phyloP scores from a whole-genome alignment of 352 stramenopile genomes.

The Pythium pyrilobum region DNA sequence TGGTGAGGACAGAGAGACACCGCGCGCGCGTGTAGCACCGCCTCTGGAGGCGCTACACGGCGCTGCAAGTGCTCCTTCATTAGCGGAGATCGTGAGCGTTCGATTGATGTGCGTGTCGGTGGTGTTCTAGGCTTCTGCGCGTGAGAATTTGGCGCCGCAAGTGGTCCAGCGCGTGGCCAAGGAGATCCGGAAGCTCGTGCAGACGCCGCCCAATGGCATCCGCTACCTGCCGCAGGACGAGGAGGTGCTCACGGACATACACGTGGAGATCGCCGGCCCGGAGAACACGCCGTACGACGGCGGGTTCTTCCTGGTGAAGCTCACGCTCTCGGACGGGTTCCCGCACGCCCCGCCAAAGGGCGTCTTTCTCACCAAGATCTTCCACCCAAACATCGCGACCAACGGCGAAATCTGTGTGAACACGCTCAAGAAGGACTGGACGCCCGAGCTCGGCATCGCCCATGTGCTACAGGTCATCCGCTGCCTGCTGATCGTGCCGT shows the following conservation, averaged over 20 bases:
- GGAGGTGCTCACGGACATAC: slow-evolving; percentile 88
- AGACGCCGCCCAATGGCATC: slow-evolving; percentile 90
- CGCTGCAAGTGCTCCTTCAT: background rate
- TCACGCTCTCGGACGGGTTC: slow-evolving; percentile 89
- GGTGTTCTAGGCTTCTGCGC: slow-evolving; percentile 16
- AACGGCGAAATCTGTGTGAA: slow-evolving; percentile 99
- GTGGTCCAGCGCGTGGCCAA: slow-evolving; percentile 89
- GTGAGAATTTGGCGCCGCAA: slow-evolving; percentile 78
- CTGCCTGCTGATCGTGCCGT: slow-evolving; percentile 99
- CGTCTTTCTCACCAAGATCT: slow-evolving; percentile 99
- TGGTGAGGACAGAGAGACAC: slow-evolving; percentile 1
- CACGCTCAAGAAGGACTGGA: slow-evolving; percentile 99
- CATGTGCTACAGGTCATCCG: slow-evolving; percentile 98
- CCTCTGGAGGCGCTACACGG: background rate
- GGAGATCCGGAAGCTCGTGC: slow-evolving; percentile 91
- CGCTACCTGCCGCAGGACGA: slow-evolving; percentile 89
- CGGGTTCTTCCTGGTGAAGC: slow-evolving; percentile 95
- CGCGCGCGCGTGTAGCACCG: background rate
- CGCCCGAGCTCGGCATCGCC: slow-evolving; percentile 88
- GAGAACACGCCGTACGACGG: slow-evolving; percentile 97
- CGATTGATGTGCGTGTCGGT: slow-evolving; percentile 4
- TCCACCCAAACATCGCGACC: slow-evolving; percentile 98
- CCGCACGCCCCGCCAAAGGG: slow-evolving; percentile 81
- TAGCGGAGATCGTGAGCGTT: slow-evolving; percentile 8
- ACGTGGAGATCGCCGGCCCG: slow-evolving; percentile 96